Base-by-base conservation (phyloP, 2,329 filamentous ascomycete species). In the Myriosclerotinia duriaeana region DNA sequence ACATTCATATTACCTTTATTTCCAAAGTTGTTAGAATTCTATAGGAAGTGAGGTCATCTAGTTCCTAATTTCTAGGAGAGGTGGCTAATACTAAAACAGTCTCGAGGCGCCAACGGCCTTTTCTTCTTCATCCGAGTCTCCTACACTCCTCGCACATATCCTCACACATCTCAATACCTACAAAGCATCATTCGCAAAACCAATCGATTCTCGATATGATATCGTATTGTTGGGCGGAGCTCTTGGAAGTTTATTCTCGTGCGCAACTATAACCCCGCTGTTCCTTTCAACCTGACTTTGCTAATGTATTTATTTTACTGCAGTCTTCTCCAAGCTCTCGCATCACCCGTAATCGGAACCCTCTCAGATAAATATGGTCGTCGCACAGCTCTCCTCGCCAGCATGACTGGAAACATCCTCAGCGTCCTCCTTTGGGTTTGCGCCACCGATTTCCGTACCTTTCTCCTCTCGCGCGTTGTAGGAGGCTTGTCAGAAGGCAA, bases 1-100 rank as follows among this genome's bases (percentile, higher is more conserved):
- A 99, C 95, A 40, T 97, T 99, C 77, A 98, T 98, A 76, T 89
- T 99, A 11, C 95, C 95, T 0, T 87, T 99, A 46, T 99, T 98
- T 77, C 95, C 93, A 9, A 93, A 93, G 67, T 89, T 99, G 54
- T 89, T 98, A 78, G 90, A 96, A 74, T 98, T 97, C 85, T 99
- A 98, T 81, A 91, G 92, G 79, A 89, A 92, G 76, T 87, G 87
- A 79, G 93, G 67, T 58, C 52, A 26, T 75, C 2, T 14, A n/a
- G 1, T 40, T 98, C 97, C 84, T 98, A 98, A 22, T 9, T 82
- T 91, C 92, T 79, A 88, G 92, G 76, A 87, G 87, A 79, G 92
- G 61, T 56, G 36, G 40, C 75, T 26, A 63, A 77, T 78, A 48
- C 73, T 75, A 22, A 73, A 40, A 91, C 78, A 89, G 92, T 76